Conservation (phyloP, 2,329 filamentous ascomycete genomes). For the Gliomastix tumulicola region DNA sequence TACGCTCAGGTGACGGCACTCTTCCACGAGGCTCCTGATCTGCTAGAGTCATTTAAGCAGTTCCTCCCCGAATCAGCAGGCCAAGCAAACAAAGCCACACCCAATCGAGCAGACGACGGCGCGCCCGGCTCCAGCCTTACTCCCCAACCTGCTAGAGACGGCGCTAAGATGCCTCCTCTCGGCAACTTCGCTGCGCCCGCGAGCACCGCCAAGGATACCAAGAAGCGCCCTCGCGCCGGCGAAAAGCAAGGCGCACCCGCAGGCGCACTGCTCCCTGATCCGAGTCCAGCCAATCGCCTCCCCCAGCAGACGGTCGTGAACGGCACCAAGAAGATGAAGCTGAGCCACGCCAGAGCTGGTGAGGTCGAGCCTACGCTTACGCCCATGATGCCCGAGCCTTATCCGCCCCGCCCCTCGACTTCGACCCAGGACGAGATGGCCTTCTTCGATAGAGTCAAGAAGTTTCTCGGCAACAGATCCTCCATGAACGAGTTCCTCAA, state of each 20-base stretch:
- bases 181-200: constrained; percentile 84
- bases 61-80: constrained; percentile 83
- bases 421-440: constrained; percentile 78
- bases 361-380: constrained; percentile 80
- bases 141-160: constrained; percentile 49
- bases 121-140: constrained; percentile 20
- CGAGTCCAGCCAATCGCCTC: constrained; percentile 26
- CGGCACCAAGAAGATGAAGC: constrained; percentile 61
- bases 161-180: constrained; percentile 82
- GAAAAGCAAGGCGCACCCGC: constrained; percentile 46
- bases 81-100: constrained; percentile 45
- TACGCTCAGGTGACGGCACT: constrained; percentile 94
- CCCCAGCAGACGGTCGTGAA: constrained; percentile 22
- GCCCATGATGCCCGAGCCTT: constrained; percentile 79
- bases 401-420: constrained; percentile 68
- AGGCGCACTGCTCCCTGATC: constrained; percentile 34
- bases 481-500: constrained; percentile 95
- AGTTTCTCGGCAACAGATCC: constrained; percentile 87
- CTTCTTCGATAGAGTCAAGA: constrained; percentile 96
- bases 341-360: constrained; percentile 58
- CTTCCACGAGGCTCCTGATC: constrained; percentile 87
- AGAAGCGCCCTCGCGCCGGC: constrained; percentile 67
- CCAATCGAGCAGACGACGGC: constrained; percentile 53
- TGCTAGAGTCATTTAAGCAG: constrained; percentile 97
- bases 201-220: constrained; percentile 81